Evolutionary conservation across 2,329 filamentous ascomycete species (phyloP), one percentile per base, ranked within the genome.

Genomic region (Acarospora socialis): DNA sequence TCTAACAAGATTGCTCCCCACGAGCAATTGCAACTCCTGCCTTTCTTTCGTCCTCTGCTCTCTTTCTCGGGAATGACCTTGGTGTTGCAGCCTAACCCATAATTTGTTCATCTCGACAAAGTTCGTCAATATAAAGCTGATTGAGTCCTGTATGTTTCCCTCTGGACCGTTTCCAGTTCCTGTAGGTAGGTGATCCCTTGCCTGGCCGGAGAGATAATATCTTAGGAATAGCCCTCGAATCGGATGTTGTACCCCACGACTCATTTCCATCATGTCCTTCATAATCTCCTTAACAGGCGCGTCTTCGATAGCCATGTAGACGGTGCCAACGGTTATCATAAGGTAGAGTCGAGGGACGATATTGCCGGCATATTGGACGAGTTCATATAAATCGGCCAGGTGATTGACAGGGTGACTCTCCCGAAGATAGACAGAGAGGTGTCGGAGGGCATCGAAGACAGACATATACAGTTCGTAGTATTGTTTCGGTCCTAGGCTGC

Each of bases 191-290:
- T 74, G 75, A 56, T 98, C 90, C 48, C 90, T 72, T 22, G 90
- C 87, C 61, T 98, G 90, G 21, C 90, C 87, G 15, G 83, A 90
- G 31, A 98, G 70, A 53, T 94, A 98, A 59, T 98, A 98, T 51
- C 90, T 77, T 48, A 98, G 61, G 54, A 98, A 98, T 34, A 98
- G 66, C 12, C 90, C 90, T 36, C 90, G 81, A 41, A 94, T 86
- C 10, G 90, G 90, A 57, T 98, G 90, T 52, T 98, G 90, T 14
- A 98, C 86, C 35, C 90, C 90, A 41, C 90, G 73, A 59, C 84
- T 95, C 90, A 98, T 98, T 59, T 98, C 90, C 90, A 98, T 98
- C 90, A 98, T 98, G 57, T 98, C 90, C 61, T 98, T 98, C 90
- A 98, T 98, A 41, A 98, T 83, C 64, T 98, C 90, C 61, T 98